Conservation (phyloP, 306 rosid genomes). For the Begonia loranthoides region DNA sequence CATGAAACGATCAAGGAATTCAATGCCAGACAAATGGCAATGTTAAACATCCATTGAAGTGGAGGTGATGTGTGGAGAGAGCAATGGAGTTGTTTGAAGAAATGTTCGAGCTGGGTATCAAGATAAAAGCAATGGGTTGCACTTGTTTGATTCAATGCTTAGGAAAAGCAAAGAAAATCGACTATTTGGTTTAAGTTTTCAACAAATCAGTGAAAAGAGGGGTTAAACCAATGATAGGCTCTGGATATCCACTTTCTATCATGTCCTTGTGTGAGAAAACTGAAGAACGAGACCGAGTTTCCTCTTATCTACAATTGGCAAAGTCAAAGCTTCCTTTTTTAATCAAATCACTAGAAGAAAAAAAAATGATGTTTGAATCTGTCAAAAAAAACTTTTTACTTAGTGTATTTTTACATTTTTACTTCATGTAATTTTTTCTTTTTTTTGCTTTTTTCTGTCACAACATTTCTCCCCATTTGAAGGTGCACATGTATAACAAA, state of each 20-base stretch:
- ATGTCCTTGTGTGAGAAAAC: too few species aligned
- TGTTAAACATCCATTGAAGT: conserved; percentile 78
- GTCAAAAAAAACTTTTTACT: conserved; percentile 58
- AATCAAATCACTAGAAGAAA: conserved; percentile 35
- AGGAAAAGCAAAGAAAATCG: conserved; percentile 47
- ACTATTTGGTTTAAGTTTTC: conserved; percentile 47
- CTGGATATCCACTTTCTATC: too few species aligned
- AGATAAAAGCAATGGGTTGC: conserved; percentile 76
- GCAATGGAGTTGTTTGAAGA: conserved; percentile 71
- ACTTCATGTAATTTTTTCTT: too few species aligned
- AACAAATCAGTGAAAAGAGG: conserved; percentile 38
- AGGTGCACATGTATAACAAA: too few species aligned
- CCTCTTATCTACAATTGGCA: conserved; percentile 53
- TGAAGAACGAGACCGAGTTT: conserved; percentile 46
- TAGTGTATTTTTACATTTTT: too few species aligned
- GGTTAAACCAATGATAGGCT: conserved; percentile 61
- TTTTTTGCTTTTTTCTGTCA: too few species aligned
- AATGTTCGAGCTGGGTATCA: conserved; percentile 47
- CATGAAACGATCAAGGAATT: conserved; percentile 33
- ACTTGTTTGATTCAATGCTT: conserved; percentile 95
- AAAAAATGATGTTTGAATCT: conserved; percentile 37
- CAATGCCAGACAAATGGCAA: conserved; percentile 74
- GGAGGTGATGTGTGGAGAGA: conserved; percentile 50
- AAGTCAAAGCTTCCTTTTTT: conserved; percentile 54
- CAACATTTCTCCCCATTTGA: too few species aligned